phyloP scores from a whole-genome alignment of 2,329 filamentous ascomycete genomes.

The Atkinsonella hypoxylon region DNA sequence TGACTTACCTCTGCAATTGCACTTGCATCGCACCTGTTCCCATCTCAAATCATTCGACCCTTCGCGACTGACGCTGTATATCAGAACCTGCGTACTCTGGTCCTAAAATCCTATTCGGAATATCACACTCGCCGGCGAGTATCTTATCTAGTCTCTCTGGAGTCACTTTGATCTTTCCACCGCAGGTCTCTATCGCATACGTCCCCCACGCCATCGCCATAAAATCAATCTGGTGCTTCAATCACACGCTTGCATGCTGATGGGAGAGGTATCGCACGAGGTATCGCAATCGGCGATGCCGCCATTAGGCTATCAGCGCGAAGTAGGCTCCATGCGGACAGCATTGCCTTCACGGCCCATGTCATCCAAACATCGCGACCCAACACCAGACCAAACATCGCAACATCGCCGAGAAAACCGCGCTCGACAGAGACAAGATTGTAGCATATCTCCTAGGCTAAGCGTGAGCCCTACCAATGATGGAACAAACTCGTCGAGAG shows the following conservation, averaged over 20 bases:
- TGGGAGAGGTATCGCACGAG: slow-evolving; percentile 22
- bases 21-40: not conserved
- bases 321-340: slow-evolving; percentile 20
- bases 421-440: slow-evolving; percentile 11
- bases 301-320: slow-evolving; percentile 18
- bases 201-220: not conserved
- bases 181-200: not conserved
- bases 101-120: not conserved
- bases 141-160: slow-evolving; percentile 5
- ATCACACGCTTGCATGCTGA: slow-evolving; percentile 11
- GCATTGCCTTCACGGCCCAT: slow-evolving; percentile 27
- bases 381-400: slow-evolving; percentile 13
- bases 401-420: slow-evolving; percentile 13
- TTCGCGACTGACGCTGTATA: not conserved
- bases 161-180: not conserved
- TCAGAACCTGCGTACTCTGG: not conserved
- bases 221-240: not conserved
- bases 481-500: slow-evolving; percentile 13
- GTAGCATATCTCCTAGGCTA: slow-evolving; percentile 16
- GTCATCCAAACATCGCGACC: slow-evolving; percentile 19
- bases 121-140: not conserved
- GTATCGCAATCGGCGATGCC: slow-evolving; percentile 14
- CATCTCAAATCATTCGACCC: not conserved
- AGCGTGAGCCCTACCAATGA: slow-evolving; percentile 16
- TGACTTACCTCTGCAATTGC: no score